Base-by-base conservation (phyloP, 225 moss, liverwort and hornwort genomes). In the Pleurozium schreberi region DNA sequence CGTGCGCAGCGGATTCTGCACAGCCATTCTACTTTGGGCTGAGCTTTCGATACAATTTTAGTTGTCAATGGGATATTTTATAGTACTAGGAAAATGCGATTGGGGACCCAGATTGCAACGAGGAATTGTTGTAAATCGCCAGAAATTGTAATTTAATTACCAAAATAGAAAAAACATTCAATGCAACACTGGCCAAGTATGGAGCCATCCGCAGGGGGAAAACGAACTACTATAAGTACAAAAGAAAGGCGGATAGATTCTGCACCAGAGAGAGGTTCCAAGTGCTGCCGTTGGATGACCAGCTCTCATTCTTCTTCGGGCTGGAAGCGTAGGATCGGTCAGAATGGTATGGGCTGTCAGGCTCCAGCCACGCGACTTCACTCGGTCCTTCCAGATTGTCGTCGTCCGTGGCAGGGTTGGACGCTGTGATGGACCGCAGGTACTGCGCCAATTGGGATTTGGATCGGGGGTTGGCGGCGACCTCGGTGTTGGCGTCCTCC, bases 341-440 rank as follows among this genome's bases (percentile, higher is more conserved):
- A 6, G 94, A 78, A 60, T 87, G 87, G 75, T 90, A 90, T 3
- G 93, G 91, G 30, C 86, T 90, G 12, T 94, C 93, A 12, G 94
- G 92, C 43, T 93, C 91, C 43, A 92, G 90, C 94, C 94, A 94
- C 11, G 94, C 94, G 20, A 92, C 93, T 83, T 93, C 94, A 40
- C 94, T 94, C 5, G 94, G 94, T 15, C 94, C 94, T 85, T 94
- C 90, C 38, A 94, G 83, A 10, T 87, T 88, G 40, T 92, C 93
- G 40, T 92, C 92, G 47, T 92, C 92, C n/a, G 83, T 18, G 27
- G 80, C 82, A 34, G 61, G 42, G 27, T 90, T 89, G 31, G 85
- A 88, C 31, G 85, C 86, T 5, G 90, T 91, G 58, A 93, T 89
- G 26, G 94, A 92, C 45, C 93, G 43, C 33, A 94, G 45, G 12